A percentile compares a stretch with the other conserved stretches of the same genome.
Evolutionary conservation across 768 basidiomycete species (phyloP).

Genomic region (Termitomyces sp.): DNA sequence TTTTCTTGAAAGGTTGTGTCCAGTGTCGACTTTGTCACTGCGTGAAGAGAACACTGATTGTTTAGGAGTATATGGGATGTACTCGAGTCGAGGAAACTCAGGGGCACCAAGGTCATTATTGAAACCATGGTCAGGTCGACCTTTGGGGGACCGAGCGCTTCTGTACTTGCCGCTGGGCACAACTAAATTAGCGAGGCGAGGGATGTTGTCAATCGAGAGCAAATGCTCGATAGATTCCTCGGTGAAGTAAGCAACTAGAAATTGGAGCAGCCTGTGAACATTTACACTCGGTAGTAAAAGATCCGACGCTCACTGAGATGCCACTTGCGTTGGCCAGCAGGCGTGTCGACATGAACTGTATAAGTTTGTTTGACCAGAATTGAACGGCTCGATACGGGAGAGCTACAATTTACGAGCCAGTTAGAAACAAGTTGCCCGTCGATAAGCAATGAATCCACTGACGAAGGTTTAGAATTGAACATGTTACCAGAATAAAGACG

Average conservation of each 20-base stretch:
- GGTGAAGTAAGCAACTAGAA: constrained; percentile 74
- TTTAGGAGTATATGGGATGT: constrained; percentile 39
- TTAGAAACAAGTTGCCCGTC: background rate
- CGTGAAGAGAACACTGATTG: constrained; percentile 16
- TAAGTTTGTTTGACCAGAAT: constrained; percentile 78
- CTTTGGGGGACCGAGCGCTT: constrained; percentile 66
- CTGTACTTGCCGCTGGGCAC: constrained; percentile 69
- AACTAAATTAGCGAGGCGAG: constrained; percentile 41
- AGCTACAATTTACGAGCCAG: constrained; percentile 13
- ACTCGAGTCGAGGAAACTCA: constrained; percentile 40
- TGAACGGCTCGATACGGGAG: constrained; percentile 27
- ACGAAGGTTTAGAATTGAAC: constrained; percentile 32
- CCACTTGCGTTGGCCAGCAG: constrained; percentile 72
- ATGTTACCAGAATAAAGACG: constrained; percentile 44
- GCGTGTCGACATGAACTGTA: constrained; percentile 70
- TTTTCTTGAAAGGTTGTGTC: constrained; percentile 10
- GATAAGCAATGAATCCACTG: constrained; percentile 7
- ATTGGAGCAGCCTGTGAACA: constrained; percentile 17
- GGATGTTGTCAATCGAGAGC: constrained; percentile 61
- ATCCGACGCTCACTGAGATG: constrained; percentile 58
- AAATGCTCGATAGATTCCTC: constrained; percentile 63
- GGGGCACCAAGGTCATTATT: constrained; percentile 36
- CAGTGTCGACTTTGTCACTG: constrained; percentile 13
- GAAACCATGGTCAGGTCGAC: constrained; percentile 49
- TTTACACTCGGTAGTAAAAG: background rate